These are phyloP conservation scores for Globisporangium acanthophoron DNA, from an alignment of 352 stramenopile genomes.

Conservation along the genomic window DNA sequence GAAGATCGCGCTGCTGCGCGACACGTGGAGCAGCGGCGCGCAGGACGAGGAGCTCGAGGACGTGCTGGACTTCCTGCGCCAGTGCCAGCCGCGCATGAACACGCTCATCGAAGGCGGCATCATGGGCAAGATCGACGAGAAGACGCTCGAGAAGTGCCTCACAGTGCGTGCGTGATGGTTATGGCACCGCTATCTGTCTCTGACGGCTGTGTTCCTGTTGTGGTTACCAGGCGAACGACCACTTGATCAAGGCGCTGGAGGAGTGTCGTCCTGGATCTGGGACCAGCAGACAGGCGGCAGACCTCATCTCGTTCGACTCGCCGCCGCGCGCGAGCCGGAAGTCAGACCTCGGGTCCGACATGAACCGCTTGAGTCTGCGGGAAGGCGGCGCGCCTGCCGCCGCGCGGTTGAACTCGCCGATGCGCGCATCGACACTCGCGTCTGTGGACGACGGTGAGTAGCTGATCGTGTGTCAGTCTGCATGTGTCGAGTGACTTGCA, in stretches of 20 bases:
- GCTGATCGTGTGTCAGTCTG: not conserved
- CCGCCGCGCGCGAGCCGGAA: conserved; percentile 28
- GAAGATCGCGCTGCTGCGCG: conserved; percentile 54
- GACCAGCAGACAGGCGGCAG: conserved; percentile 13
- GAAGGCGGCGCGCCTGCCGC: conserved; percentile 2
- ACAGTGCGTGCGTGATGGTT: conserved; percentile 34
- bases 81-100: conserved; percentile 86
- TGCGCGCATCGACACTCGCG: conserved; percentile 23
- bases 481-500: not conserved
- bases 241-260: conserved; percentile 73
- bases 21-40: conserved; percentile 26
- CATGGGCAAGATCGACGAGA: conserved; percentile 80
- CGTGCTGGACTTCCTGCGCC: conserved; percentile 71
- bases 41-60: conserved; percentile 53
- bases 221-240: conserved; percentile 60
- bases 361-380: conserved; percentile 29
- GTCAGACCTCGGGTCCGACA: conserved; percentile 12
- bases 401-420: conserved; percentile 5
- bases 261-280: conserved; percentile 31
- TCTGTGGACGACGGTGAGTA: conserved; percentile 40
- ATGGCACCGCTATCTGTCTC: not conserved
- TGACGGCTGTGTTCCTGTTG: not conserved
- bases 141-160: conserved; percentile 75
- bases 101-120: conserved; percentile 83
- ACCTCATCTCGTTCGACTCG: conserved; percentile 65